Percentiles rank a stretch among this genome's conserved stretches.
These are phyloP conservation scores for Santalum album DNA, from an alignment of 164 flowering plant genomes.

Conservation along the genomic window DNA sequence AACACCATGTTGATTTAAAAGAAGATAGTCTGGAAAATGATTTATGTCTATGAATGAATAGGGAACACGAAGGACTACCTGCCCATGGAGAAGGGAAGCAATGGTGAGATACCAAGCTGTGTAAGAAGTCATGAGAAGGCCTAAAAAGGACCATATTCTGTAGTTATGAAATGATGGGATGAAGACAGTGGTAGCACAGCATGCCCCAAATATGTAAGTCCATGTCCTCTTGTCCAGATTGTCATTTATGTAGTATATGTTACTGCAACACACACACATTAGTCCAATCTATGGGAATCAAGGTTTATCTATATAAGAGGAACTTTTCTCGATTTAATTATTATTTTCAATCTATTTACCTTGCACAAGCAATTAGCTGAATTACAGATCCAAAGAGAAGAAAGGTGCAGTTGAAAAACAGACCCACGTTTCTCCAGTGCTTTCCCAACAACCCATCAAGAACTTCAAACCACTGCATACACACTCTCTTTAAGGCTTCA, in stretches of 20 bases:
- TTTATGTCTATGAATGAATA: conserved; percentile 2
- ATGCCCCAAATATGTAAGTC: conserved; percentile 76
- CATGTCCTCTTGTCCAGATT: conserved; percentile 71
- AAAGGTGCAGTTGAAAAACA: conserved; percentile 70
- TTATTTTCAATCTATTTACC: conserved; percentile 23
- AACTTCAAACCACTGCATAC: conserved; percentile 71
- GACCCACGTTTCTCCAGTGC: conserved; percentile 61
- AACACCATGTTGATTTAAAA: not conserved
- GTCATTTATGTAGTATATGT: conserved; percentile 72
- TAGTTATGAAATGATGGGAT: conserved; percentile 72
- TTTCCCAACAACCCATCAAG: conserved; percentile 69
- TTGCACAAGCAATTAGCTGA: conserved; percentile 72
- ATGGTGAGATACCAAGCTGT: conserved; percentile 70
- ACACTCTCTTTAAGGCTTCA: too few species aligned
- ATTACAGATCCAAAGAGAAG: conserved; percentile 73
- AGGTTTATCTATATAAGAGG: too few species aligned
- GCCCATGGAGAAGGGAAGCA: conserved; percentile 67
- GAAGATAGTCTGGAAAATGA: conserved; percentile 1
- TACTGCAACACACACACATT: conserved; percentile 30
- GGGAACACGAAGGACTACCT: conserved; percentile 24
- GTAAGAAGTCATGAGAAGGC: conserved; percentile 62
- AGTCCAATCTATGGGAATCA: too few species aligned
- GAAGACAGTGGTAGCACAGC: conserved; percentile 74
- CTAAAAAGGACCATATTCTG: conserved; percentile 67
- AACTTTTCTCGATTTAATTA: not conserved